Evolutionary conservation across 176 grass and related monocot genomes (phyloP).

Genomic region (Elymus sibiricus): DNA sequence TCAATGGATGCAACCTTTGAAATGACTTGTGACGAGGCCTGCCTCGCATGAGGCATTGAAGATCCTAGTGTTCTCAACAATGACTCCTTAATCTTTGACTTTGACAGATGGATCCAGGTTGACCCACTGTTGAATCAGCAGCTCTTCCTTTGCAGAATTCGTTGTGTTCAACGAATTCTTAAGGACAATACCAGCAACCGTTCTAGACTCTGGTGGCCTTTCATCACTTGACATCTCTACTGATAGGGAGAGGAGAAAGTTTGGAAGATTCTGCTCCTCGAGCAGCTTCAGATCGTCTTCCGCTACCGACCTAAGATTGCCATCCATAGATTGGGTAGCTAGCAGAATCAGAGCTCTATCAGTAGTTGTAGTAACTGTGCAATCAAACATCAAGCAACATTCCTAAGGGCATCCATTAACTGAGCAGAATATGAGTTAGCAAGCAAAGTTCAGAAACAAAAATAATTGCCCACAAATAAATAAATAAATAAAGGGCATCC

Average conservation of each 20-base stretch:
- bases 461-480: neutral
- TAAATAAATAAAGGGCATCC: neutral
- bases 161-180: conserved; percentile 75
- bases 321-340: conserved; percentile 71
- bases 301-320: conserved; percentile 50
- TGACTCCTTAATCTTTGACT: conserved; percentile 71
- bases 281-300: conserved; percentile 73
- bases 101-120: conserved; percentile 61
- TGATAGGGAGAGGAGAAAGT: conserved; percentile 74
- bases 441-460: neutral
- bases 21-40: conserved; percentile 79
- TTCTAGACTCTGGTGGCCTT: conserved; percentile 63
- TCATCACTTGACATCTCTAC: conserved; percentile 61
- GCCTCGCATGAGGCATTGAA: conserved; percentile 53
- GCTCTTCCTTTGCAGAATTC: conserved; percentile 51
- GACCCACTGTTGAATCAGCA: conserved; percentile 61
- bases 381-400: conserved; percentile 18
- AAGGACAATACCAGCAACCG: conserved; percentile 73
- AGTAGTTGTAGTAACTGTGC: conserved; percentile 37
- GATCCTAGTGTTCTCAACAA: conserved; percentile 70
- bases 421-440: neutral
- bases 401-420: neutral
- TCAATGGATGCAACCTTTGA: conserved; percentile 86
- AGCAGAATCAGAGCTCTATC: conserved; percentile 60
- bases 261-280: conserved; percentile 77